Evolutionary conservation across 495 filamentous ascomycete genomes (phyloP), one percentile per base, ranked within the genome.

Genomic region (Aspergillus haitiensis): DNA sequence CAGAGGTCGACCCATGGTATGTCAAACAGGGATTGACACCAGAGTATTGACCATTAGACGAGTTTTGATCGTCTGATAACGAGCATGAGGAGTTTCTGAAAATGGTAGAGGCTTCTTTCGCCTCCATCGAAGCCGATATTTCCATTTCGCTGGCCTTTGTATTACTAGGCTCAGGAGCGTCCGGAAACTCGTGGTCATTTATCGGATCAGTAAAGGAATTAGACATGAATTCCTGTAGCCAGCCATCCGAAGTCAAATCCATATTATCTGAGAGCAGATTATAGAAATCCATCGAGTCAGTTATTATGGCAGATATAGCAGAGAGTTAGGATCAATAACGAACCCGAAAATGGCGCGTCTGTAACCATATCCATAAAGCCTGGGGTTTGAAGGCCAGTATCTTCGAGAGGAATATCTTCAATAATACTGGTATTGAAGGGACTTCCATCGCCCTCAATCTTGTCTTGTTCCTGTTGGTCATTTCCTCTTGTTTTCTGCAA

Each of bases 151-250:
- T 58, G 4, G 8, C 35, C 15, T 50, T 57, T 27, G 36, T 36
- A 16, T 18, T 62, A 40, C 40, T 64, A 4, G 58, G 13, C 1
- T 65, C 61, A 11, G 68, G 49, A 1, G 53, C 35, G 35, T 69
- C 63, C 1, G 67, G 53, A 6, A 66, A 44, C 1, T 64, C 46
- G 40, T 61, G 27, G 52, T 55, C 37, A 55, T 68, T 33, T 8
- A 42, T 33, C 36, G 60, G 10, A 10, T 68, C 64, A 6, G 57
- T 45, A 12, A 67, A 53, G 8, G 64, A 64, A 6, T 49, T 59
- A 5, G 70, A 60, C 49, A 70, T 66, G 32, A 72, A 63, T 33
- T 71, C 68, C 36, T 72, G 71, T 15, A 74, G 53, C 73, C 73
- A 76, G 40, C 50, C 67, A 11, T 72, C 71, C 0, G 71, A 60